Evolutionary conservation across 495 filamentous ascomycete species (phyloP).

Genomic region (Penicillium cinerascens): DNA sequence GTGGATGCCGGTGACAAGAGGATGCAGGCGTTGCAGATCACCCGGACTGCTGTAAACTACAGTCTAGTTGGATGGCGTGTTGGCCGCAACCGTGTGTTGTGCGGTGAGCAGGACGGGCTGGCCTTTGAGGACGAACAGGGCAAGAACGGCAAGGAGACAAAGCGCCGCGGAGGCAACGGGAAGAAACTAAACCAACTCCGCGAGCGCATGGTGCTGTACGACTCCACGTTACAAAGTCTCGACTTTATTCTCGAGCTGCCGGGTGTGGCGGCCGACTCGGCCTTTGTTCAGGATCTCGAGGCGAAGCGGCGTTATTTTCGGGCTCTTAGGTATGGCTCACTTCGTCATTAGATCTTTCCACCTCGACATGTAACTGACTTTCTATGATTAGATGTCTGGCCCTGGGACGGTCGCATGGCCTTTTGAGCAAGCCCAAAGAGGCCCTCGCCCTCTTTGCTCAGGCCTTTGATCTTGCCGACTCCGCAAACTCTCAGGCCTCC

Average conservation of each 20-base stretch:
- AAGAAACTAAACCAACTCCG: slow-evolving; percentile 75
- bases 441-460: slow-evolving; percentile 80
- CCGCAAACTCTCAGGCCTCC: slow-evolving; percentile 33
- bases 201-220: slow-evolving; percentile 89
- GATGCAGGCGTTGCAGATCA: slow-evolving; percentile 92
- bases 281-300: slow-evolving; percentile 70
- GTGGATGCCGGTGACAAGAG: slow-evolving; percentile 79
- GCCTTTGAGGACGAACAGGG: slow-evolving; percentile 53
- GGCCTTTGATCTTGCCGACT: slow-evolving; percentile 52
- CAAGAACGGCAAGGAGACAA: slow-evolving; percentile 46
- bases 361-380: slow-evolving; percentile 4
- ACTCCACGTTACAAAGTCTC: slow-evolving; percentile 82
- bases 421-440: slow-evolving; percentile 69
- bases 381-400: slow-evolving; percentile 63
- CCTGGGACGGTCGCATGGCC: slow-evolving; percentile 77
- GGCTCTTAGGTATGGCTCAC: slow-evolving; percentile 66
- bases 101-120: slow-evolving; percentile 73
- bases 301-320: slow-evolving; percentile 80
- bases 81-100: slow-evolving; percentile 84
- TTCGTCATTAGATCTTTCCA: background rate
- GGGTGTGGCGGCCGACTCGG: slow-evolving; percentile 82
- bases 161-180: slow-evolving; percentile 59
- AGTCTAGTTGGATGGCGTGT: slow-evolving; percentile 91
- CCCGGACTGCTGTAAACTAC: slow-evolving; percentile 88
- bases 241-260: slow-evolving; percentile 87